Conservation (phyloP, 345 rosid species). For the Salix dunnii region DNA sequence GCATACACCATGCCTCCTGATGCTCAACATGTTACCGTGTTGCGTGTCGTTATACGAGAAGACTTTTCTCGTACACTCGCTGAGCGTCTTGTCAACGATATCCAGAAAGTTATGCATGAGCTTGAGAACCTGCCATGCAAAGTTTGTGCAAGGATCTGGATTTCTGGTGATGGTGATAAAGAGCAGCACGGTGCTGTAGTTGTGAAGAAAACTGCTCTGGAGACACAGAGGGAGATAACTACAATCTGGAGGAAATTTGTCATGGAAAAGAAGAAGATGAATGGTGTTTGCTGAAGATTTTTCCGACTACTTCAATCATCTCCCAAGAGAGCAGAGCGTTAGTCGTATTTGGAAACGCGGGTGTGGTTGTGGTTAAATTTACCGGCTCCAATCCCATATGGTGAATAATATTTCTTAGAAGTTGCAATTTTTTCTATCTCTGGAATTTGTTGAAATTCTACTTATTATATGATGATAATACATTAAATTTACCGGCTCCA, state of each 20-base stretch:
- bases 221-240: conserved; percentile 20
- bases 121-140: conserved; percentile 8
- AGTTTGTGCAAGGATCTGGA: neutral
- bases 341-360: too few species aligned
- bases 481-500: too few species aligned
- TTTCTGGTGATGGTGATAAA: neutral
- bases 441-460: too few species aligned
- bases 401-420: too few species aligned
- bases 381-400: too few species aligned
- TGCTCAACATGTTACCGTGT: conserved; percentile 21
- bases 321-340: too few species aligned
- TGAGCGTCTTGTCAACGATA: conserved; percentile 6
- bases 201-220: conserved; percentile 13
- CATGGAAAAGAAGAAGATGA: conserved; percentile 23
- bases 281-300: conserved; percentile 15
- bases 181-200: neutral
- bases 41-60: conserved; percentile 25
- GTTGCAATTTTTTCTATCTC: too few species aligned
- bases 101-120: conserved; percentile 13
- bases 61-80: conserved; percentile 20
- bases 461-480: too few species aligned
- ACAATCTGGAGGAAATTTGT: conserved; percentile 26
- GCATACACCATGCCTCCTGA: conserved; percentile 27
- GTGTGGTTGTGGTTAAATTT: too few species aligned
- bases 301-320: neutral